Conservation (phyloP, 257 asterid species). For the Mitragyna speciosa region DNA sequence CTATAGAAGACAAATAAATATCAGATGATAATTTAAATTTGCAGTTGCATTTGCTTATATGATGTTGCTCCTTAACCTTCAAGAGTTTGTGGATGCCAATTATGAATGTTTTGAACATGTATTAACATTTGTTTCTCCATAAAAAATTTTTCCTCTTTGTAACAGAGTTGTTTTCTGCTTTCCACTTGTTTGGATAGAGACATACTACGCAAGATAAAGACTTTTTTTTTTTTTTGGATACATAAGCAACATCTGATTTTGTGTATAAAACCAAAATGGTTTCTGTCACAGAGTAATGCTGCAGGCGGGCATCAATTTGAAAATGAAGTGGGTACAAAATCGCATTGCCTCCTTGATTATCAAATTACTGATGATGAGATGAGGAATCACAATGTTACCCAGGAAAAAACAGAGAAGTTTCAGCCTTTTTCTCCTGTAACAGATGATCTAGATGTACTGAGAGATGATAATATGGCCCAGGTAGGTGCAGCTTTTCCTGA, state of each 20-base stretch:
- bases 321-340: slow-evolving; percentile 26
- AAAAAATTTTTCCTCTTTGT: not conserved
- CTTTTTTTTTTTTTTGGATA: not conserved
- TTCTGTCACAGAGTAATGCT: slow-evolving; percentile 40
- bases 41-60: not conserved
- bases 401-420: slow-evolving; percentile 42
- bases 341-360: slow-evolving; percentile 26
- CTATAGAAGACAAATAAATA: not conserved
- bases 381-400: slow-evolving; percentile 22
- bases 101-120: not conserved
- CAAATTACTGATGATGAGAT: slow-evolving; percentile 27
- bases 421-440: slow-evolving; percentile 31
- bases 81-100: not conserved
- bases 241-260: not conserved
- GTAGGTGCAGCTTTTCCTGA: slow-evolving; percentile 31
- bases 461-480: slow-evolving; percentile 57
- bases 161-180: not conserved
- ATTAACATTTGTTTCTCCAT: not conserved
- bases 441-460: slow-evolving; percentile 40
- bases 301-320: slow-evolving; percentile 31
- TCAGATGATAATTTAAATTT: not conserved
- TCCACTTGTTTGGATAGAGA: not conserved
- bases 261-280: not conserved
- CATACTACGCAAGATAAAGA: not conserved
- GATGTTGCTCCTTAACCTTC: not conserved